A percentile compares a stretch with the other conserved stretches of the same genome.
Evolutionary conservation across 257 asterid genomes (phyloP).

Genomic region (Oldenlandia corymbosa): DNA sequence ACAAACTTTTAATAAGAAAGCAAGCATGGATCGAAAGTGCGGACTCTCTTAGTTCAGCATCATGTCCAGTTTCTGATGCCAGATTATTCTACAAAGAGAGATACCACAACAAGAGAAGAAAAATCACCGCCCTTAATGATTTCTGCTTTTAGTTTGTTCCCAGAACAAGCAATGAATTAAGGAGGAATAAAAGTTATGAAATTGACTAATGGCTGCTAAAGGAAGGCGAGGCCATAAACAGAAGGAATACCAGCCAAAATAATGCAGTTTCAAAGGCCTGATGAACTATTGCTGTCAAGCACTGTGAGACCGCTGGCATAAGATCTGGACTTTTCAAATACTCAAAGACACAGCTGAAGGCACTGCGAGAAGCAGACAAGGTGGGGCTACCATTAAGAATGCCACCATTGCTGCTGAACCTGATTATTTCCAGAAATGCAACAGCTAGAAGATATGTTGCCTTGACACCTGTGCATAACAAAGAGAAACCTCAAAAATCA

Average conservation of each 20-base stretch:
- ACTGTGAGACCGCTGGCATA: constrained; percentile 86
- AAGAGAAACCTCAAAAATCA: constrained; percentile 3
- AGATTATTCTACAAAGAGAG: constrained; percentile 69
- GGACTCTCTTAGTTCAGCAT: constrained; percentile 74
- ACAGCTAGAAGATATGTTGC: constrained; percentile 99
- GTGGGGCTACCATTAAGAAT: constrained; percentile 71
- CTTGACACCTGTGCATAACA: constrained; percentile 71
- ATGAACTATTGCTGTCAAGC: constrained; percentile 92
- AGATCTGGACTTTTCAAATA: constrained; percentile 93
- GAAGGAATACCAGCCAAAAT: constrained; percentile 77
- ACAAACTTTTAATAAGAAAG: constrained; percentile 85
- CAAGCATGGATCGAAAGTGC: constrained; percentile 85
- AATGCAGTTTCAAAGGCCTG: constrained; percentile 86
- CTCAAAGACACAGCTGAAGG: constrained; percentile 94
- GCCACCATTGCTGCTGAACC: constrained; percentile 99
- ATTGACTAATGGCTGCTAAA: background rate
- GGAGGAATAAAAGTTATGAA: background rate
- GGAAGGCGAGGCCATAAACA: background rate
- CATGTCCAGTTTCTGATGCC: constrained; percentile 76
- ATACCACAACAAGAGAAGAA: constrained; percentile 15
- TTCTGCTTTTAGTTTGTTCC: background rate
- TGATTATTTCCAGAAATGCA: constrained; percentile 84
- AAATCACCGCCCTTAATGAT: background rate
- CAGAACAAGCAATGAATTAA: background rate
- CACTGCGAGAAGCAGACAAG: constrained; percentile 75